A percentile compares a stretch with the other conserved stretches of the same genome.
phyloP scores from a whole-genome alignment of 148 eudicot species.

The Simmondsia chinensis region DNA sequence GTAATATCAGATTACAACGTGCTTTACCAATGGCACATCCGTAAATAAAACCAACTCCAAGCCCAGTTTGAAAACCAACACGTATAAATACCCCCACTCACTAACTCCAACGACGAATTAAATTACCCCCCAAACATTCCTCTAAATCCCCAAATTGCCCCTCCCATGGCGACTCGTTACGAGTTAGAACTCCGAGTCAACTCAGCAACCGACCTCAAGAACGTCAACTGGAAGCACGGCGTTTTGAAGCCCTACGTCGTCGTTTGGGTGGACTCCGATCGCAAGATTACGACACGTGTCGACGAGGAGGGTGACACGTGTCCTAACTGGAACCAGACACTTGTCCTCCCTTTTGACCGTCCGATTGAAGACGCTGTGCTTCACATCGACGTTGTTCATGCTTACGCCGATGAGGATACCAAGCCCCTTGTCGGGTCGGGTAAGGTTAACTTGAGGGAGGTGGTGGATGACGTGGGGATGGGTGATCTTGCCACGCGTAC shows the following conservation, averaged over 20 bases:
- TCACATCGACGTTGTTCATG: conserved; percentile 66
- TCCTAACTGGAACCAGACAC: conserved; percentile 60
- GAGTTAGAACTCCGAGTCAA: conserved; percentile 49
- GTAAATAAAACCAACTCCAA: no score
- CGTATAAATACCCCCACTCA: no score
- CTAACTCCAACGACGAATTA: no score
- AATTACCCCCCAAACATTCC: no score
- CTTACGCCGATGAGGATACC: conserved; percentile 37
- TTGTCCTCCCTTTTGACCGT: conserved; percentile 45
- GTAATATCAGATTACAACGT: no score
- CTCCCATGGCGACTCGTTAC: conserved; percentile 40
- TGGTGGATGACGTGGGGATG: conserved; percentile 56
- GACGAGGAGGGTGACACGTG: conserved; percentile 64
- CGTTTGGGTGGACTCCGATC: conserved; percentile 62
- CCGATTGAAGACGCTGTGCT: conserved; percentile 59
- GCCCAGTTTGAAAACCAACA: no score
- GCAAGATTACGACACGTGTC: conserved; percentile 41
- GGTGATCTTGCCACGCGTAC: conserved; percentile 16
- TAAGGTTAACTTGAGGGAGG: conserved; percentile 30
- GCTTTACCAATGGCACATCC: no score
- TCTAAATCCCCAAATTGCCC: neutral
- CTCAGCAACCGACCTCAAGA: conserved; percentile 74
- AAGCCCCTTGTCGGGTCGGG: conserved; percentile 83
- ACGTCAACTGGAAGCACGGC: conserved; percentile 92
- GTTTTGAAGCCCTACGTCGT: conserved; percentile 57